Conservation (phyloP, 192 early-diverging fungal species). For the Linnemannia exigua region DNA sequence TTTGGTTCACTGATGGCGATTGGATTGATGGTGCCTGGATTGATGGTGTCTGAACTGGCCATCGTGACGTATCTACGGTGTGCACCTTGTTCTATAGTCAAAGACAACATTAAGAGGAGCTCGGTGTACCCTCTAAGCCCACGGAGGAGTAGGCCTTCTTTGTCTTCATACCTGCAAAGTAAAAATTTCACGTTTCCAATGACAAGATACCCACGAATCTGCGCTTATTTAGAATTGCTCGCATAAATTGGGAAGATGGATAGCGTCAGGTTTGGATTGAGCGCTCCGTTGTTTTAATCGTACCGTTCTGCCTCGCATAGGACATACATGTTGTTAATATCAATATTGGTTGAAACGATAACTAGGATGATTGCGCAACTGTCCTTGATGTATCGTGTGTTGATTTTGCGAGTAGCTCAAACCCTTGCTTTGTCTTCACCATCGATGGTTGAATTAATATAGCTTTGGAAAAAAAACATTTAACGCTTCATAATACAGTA, state of each 20-base stretch:
- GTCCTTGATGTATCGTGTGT: conserved; percentile 40
- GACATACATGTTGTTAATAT: conserved; percentile 44
- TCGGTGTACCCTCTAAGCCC: too few species aligned
- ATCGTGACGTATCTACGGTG: too few species aligned
- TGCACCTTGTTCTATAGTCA: too few species aligned
- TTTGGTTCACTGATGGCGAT: too few species aligned
- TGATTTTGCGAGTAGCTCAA: conserved; percentile 27
- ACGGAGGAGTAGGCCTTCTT: too few species aligned
- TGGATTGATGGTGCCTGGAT: too few species aligned
- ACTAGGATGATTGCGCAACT: conserved; percentile 43
- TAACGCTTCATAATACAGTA: too few species aligned
- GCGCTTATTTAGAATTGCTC: conserved; percentile 28
- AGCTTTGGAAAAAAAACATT: conserved; percentile 30
- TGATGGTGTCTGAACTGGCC: too few species aligned
- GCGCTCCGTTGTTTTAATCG: conserved; percentile 31
- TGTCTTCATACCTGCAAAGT: too few species aligned
- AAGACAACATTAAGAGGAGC: too few species aligned
- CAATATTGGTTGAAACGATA: conserved; percentile 38
- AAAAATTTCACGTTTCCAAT: too few species aligned
- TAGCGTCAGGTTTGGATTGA: conserved; percentile 46
- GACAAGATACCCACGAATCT: conserved; percentile 45
- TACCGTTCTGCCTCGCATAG: conserved; percentile 46
- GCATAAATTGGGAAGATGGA: conserved; percentile 32
- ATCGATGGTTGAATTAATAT: conserved; percentile 37
- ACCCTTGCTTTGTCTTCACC: conserved; percentile 33